A percentile compares a stretch with the other conserved stretches of the same genome.
These are phyloP conservation scores for Venturiaceae sp. DNA, from an alignment of 2,329 filamentous ascomycete species.

Conservation along the genomic window DNA sequence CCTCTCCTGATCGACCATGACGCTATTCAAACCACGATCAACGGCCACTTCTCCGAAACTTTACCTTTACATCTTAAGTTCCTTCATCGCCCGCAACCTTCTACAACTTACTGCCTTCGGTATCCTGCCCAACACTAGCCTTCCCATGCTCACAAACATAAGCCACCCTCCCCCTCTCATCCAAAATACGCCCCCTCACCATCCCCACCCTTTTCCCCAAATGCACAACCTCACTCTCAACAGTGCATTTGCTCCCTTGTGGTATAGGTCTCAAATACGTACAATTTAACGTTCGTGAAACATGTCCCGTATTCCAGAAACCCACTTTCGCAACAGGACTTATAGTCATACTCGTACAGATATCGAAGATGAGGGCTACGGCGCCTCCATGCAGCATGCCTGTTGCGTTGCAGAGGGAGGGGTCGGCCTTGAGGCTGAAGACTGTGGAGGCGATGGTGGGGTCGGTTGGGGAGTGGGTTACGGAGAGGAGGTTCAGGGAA, in stretches of 20 bases:
- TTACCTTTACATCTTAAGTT: too few relatives aligned
- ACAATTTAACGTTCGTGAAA: constrained; percentile 32
- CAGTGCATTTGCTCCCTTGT: constrained; percentile 26
- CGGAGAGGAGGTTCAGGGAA: constrained; percentile 12
- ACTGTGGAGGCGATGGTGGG: constrained; percentile 25
- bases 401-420: constrained; percentile 34
- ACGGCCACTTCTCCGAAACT: too few relatives aligned
- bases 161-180: not conserved
- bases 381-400: constrained; percentile 46
- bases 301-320: constrained; percentile 35
- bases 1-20: too few relatives aligned
- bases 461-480: constrained; percentile 19
- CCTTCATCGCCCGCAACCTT: too few relatives aligned
- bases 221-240: constrained; percentile 35
- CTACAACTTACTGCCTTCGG: not conserved
- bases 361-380: constrained; percentile 45
- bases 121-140: not conserved
- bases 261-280: constrained; percentile 34
- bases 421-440: constrained; percentile 35
- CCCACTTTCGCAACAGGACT: constrained; percentile 18
- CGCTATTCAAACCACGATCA: too few relatives aligned
- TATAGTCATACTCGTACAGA: constrained; percentile 35
- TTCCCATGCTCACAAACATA: constrained; percentile 5
- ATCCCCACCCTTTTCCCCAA: constrained; percentile 31
- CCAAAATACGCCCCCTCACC: constrained; percentile 26